Conservation (phyloP, 352 stramenopile species). For the Globisporangium apiculatum region DNA sequence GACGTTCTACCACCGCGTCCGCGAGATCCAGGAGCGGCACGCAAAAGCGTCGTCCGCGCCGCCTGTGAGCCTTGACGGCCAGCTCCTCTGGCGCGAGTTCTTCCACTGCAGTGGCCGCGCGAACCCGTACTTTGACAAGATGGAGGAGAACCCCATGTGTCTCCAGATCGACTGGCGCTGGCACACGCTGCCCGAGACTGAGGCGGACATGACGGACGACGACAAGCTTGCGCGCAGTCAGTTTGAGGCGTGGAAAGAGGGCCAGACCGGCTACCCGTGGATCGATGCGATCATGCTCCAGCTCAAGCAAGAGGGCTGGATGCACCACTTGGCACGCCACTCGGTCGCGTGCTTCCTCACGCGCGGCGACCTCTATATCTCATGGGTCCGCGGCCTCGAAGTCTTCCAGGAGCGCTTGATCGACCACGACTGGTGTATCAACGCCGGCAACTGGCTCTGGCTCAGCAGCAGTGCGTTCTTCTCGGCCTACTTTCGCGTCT, state of each 20-base stretch:
- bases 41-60: conserved; percentile 69
- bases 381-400: conserved; percentile 90
- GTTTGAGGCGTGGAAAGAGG: conserved; percentile 92
- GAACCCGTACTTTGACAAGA: conserved; percentile 91
- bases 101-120: conserved; percentile 82
- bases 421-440: conserved; percentile 96
- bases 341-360: conserved; percentile 98
- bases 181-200: conserved; percentile 77
- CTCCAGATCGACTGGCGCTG: conserved; percentile 79
- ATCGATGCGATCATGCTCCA: conserved; percentile 98
- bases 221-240: conserved; percentile 77
- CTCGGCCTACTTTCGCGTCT: conserved; percentile 97
- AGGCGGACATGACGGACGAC: conserved; percentile 64
- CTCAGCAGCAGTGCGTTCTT: conserved; percentile 94
- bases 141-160: conserved; percentile 91
- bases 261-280: conserved; percentile 95
- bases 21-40: conserved; percentile 62
- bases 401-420: conserved; percentile 92
- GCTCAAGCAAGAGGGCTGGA: conserved; percentile 86
- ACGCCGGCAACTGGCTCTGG: conserved; percentile 98
- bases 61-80: conserved; percentile 89
- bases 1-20: conserved; percentile 89
- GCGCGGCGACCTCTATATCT: conserved; percentile 94
- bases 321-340: conserved; percentile 89
- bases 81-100: conserved; percentile 96